Base-by-base conservation (phyloP, 768 basidiomycete species). In the Rhizopogon roseolus region DNA sequence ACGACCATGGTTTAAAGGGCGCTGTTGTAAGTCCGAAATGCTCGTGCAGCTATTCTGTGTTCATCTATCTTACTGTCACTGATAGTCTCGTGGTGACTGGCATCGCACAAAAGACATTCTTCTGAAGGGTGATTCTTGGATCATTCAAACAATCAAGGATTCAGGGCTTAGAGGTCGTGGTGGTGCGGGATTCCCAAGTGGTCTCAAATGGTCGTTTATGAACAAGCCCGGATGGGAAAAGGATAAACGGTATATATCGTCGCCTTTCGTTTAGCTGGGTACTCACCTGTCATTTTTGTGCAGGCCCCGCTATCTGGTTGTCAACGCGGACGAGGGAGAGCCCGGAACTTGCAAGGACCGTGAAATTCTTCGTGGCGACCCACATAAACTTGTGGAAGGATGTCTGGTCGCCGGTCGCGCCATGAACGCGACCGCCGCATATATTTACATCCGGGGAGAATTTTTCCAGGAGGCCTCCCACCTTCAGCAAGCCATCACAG, bases 161-260 rank as follows among this genome's bases (percentile, higher is more conserved):
- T 97, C 93, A 19, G 96, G 96, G 43, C 80, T 98, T 36, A 85
- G 96, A 65, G 96, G 96, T 11, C 86, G 96, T 52, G 96, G 96
- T 49, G 96, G 96, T 50, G 96, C 96, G 40, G 96, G 96, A 28
- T 99, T 99, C 67, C 96, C 96, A 0, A 90, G 87, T 59, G 96
- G 96, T 22, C 77, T 98, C 62, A 98, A 98, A 68, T 98, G 95
- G 95, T 90, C 87, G 64, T 94, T 93, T 69, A 96, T 98, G 96
- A 98, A 99, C 80, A 99, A 98, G 73, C 95, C 94, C n/a, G 86
- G 86, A 27, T 98, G 96, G 96, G 85, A 98, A 76, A 88, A 90
- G 67, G 96, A 98, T 65, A 84, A 84, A 60, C 78, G 92, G 87
- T 90, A 73, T 61, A 42, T 39, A 22, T 38, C 27, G 43, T 32